phyloP scores from a whole-genome alignment of 2,329 filamentous ascomycete species.

The Botrytis aclada region DNA sequence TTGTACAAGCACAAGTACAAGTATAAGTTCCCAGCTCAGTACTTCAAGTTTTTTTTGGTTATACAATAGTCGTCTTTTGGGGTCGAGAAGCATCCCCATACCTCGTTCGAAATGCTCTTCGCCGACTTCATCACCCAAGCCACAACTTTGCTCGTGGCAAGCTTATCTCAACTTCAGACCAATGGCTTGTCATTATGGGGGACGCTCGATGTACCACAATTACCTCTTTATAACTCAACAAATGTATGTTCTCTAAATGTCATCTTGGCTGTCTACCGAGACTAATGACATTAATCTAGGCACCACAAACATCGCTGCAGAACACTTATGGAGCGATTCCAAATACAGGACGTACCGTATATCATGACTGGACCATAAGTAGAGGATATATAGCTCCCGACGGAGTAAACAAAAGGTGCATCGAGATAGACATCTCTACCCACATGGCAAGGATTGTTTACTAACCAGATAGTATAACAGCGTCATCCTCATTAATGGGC shows the following conservation, averaged over 20 bases:
- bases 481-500: slow-evolving; percentile 67
- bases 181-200: not conserved
- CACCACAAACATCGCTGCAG: not conserved
- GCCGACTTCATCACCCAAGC: not conserved
- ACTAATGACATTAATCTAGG: not conserved
- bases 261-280: not conserved
- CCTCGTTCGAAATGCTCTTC: not conserved
- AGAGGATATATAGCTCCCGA: not conserved
- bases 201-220: not conserved
- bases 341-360: not conserved
- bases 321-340: not conserved
- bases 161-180: not conserved
- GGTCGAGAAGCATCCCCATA: not conserved
- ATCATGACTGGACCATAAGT: not conserved
- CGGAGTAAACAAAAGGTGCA: not conserved
- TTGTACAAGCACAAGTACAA: not conserved
- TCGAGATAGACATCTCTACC: not conserved
- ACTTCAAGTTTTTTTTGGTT: not conserved
- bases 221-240: not conserved
- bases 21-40: not conserved
- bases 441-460: not conserved
- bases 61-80: not conserved
- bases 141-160: not conserved
- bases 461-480: slow-evolving; percentile 43
- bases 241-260: not conserved